Evolutionary conservation across 345 rosid species (phyloP).

Genomic region (Lepidium aucheri): DNA sequence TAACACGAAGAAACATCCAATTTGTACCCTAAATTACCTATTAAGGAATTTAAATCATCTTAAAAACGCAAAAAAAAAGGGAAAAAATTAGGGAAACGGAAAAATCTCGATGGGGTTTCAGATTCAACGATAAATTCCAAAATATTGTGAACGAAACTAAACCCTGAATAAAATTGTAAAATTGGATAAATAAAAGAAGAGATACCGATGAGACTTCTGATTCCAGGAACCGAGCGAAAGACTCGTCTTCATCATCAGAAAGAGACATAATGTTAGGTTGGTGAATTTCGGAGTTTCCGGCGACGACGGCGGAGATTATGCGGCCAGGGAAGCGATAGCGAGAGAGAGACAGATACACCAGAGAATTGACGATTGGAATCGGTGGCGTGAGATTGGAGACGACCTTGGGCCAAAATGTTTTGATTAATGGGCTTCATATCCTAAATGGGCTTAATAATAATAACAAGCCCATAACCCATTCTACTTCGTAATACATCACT

Average conservation of each 20-base stretch:
- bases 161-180: not conserved
- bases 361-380: not conserved
- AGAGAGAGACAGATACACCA: not conserved
- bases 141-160: not conserved
- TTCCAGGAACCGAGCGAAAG: constrained; percentile 64
- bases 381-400: constrained; percentile 20
- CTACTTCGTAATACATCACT: not conserved
- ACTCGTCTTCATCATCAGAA: constrained; percentile 65
- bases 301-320: not conserved
- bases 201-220: constrained; percentile 60
- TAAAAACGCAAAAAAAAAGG: not conserved
- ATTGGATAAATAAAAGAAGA: not conserved
- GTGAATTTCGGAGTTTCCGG: constrained; percentile 21
- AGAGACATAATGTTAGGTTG: constrained; percentile 29
- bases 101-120: not conserved
- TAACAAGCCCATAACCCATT: not conserved
- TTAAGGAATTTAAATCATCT: not conserved
- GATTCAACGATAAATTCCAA: not conserved
- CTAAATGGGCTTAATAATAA: not conserved
- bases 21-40: not conserved
- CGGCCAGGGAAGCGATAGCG: constrained; percentile 16
- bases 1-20: not conserved
- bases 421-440: not conserved
- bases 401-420: not conserved
- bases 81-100: no score